A percentile compares a stretch with the other conserved stretches of the same genome.
Evolutionary conservation across 768 basidiomycete species (phyloP).

Genomic region (Dioszegia hungarica): DNA sequence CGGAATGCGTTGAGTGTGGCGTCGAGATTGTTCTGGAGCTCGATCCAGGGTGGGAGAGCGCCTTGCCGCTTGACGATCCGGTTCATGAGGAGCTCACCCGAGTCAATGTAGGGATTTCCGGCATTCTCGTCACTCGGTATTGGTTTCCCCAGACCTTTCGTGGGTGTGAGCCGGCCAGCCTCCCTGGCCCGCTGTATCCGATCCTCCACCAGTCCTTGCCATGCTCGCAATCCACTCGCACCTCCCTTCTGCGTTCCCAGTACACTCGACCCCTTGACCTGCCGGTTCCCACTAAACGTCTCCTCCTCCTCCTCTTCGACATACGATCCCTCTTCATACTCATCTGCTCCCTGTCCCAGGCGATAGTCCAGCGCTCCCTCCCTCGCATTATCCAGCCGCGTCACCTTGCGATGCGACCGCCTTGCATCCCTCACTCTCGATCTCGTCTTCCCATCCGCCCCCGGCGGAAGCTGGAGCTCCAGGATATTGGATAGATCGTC

Average conservation of each 20-base stretch:
- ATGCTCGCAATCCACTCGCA: conserved; percentile 66
- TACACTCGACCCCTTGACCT: conserved; percentile 51
- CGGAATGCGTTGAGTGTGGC: conserved; percentile 61
- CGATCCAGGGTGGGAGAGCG: conserved; percentile 81
- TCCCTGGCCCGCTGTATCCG: conserved; percentile 58
- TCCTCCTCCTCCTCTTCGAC: conserved; percentile 18
- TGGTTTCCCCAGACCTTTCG: conserved; percentile 64
- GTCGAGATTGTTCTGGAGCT: conserved; percentile 73
- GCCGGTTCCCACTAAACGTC: conserved; percentile 37
- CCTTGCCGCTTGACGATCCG: conserved; percentile 75
- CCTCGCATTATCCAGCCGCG: conserved; percentile 59
- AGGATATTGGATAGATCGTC: conserved; percentile 31
- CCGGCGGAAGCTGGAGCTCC: conserved; percentile 32
- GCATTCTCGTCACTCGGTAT: conserved; percentile 53
- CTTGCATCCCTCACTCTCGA: conserved; percentile 51
- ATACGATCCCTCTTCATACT: conserved; percentile 18
- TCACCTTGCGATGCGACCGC: conserved; percentile 57
- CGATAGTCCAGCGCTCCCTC: conserved; percentile 75
- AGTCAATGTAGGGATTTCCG: conserved; percentile 62
- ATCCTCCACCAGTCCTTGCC: conserved; percentile 71
- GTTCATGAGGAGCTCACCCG: conserved; percentile 80
- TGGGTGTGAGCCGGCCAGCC: conserved; percentile 65
- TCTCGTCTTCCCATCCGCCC: conserved; percentile 43
- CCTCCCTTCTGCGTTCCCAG: conserved; percentile 37
- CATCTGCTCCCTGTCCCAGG: conserved; percentile 52